Evolutionary conservation across 78 protist species (phyloP), one percentile per base, ranked within the genome.

Genomic region (Tieghemostelium lacteum): DNA sequence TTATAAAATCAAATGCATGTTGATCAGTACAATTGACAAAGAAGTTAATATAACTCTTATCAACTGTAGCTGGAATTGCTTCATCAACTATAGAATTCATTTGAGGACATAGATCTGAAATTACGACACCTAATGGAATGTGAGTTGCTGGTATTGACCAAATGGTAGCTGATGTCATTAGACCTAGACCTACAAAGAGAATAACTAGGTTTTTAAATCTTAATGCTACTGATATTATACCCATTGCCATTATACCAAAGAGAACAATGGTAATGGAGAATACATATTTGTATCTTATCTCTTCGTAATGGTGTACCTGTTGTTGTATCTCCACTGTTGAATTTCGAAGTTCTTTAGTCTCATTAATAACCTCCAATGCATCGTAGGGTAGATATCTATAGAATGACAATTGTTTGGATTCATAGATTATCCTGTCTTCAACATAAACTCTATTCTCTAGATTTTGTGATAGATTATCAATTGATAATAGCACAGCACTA

Each of bases 71-170:
- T 8, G 91, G 78, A n/a, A 61, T 60, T 34, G 28, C 34, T 8
- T 60, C 16, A n/a, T 60, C 40, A 29, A 83, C 33, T 0, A 69
- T 52, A n/a, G 57, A 17, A 52, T 78, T 66, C 52, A 83, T 40
- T 3, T 69, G 63, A 40, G 91, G 91, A 83, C 91, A 83, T 22
- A 83, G 42, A 70, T 83, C 91, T 0, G 75, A 64, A 0, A 83
- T 40, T 0, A 83, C 29, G 0, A 83, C 78, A 42, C 91, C 78
- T 34, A 83, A 26, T 66, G 91, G 91, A 0, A 57, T 19, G 31
- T 83, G 91, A 2, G 71, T 31, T n/a, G 73, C 64, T 7, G 91
- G 91, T 28, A 83, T 37, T 0, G 42, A 14, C 91, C 91, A 83
- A 20, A 69, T 42, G 8, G 17, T 62, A 14, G 19, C 0, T 1